A percentile compares a stretch with the other conserved stretches of the same genome.
phyloP scores from a whole-genome alignment of 176 grass and related monocot species.

The Ensete ventricosum region DNA sequence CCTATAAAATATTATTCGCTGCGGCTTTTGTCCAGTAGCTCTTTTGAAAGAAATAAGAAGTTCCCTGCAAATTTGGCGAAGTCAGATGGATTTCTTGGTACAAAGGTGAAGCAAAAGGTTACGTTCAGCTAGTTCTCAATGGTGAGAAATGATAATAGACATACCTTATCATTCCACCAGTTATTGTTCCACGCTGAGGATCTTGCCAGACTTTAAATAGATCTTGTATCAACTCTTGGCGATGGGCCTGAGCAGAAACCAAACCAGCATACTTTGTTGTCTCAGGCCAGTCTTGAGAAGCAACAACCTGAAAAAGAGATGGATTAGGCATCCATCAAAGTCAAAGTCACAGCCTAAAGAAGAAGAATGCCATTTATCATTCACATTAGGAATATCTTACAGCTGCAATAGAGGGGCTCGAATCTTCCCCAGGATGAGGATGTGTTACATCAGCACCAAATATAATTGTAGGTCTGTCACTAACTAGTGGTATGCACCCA shows the following conservation, averaged over 20 bases:
- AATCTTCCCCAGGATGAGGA: conserved; percentile 22
- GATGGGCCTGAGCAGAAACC: conserved; percentile 20
- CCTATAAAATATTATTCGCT: conserved; percentile 84
- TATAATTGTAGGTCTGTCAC: conserved; percentile 19
- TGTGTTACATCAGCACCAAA: conserved; percentile 24
- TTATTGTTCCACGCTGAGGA: conserved; percentile 1
- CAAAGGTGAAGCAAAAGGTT: neutral
- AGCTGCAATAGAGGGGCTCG: conserved; percentile 20
- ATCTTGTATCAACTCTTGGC: conserved; percentile 20
- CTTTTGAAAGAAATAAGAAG: conserved; percentile 79
- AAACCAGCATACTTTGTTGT: conserved; percentile 18
- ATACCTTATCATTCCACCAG: conserved; percentile 72
- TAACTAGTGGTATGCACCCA: conserved; percentile 14
- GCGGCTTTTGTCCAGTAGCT: conserved; percentile 62
- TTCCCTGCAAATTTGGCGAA: conserved; percentile 44
- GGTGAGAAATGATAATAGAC: neutral
- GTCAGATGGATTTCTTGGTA: neutral
- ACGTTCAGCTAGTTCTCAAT: neutral
- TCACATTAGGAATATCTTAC: neutral
- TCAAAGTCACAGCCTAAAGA: neutral
- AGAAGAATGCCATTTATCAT: neutral
- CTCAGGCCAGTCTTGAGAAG: conserved; percentile 22
- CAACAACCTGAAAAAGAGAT: conserved; percentile 10
- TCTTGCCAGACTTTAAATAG: conserved; percentile 13
- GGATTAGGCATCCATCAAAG: neutral